Evolutionary conservation across 176 grass and related monocot species (phyloP), one percentile per base, ranked within the genome.

Genomic region (Poa pratensis): DNA sequence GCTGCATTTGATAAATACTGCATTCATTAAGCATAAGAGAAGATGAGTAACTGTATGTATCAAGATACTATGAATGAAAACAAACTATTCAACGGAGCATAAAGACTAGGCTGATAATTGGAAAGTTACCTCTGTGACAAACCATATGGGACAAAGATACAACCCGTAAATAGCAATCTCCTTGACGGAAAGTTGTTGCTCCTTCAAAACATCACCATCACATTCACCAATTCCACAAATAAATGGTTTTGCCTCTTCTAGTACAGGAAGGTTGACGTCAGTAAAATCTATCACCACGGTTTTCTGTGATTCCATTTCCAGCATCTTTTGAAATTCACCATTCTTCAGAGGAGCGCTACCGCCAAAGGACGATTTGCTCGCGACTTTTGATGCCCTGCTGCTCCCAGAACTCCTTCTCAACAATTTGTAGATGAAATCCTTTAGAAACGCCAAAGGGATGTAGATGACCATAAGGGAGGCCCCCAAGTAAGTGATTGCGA

Each of bases 1-100:
- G 94, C 96, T 12, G 96, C 96, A 96, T 99, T 99, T 54, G 96
- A 99, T 70, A 99, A 88, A 80, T 99, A 99, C 96, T 99, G 86
- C 80, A 95, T 77, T 52, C 73, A 94, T 89, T 61, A 46, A 87
- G 63, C 24, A 68, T 30, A 86, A 78, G 54, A 80, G 71, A 72
- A 73, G 45, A 66, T 83, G 65, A 86, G 86, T 86, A 74, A 40
- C 5, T 26, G 76, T 55, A n/a, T 51, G 16, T 0, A 76, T 81
- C 28, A 74, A 84, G 80, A 16, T 66, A 39, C 9, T 50, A 1
- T 19, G 10, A 30, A 23, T 49, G 19, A 58, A 78, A 83, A 57
- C 4, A n/a, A 54, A 35, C n/a, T 19, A 64, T 27, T 55, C 9
- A 24, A 46, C 28, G 2, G 58, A 76, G 30, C 58, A 7, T 28